Percentiles rank a stretch among this genome's conserved stretches.
Evolutionary conservation across 1,284 basidiomycete genomes (phyloP).

Genomic region (Tremellales sp.): DNA sequence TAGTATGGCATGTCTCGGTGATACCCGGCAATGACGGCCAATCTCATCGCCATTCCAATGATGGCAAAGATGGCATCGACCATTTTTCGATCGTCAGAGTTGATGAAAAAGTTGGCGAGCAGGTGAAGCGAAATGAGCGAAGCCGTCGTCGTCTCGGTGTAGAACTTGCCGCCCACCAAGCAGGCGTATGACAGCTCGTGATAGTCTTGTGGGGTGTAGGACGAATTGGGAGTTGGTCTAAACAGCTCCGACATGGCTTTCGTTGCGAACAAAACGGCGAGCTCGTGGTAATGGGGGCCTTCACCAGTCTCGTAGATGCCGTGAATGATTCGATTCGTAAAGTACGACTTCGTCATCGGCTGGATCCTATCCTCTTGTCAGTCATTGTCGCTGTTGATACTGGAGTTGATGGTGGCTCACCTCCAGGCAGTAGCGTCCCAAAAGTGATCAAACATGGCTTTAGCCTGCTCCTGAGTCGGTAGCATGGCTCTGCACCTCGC

Average conservation of each 20-base stretch:
- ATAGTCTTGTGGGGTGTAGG: constrained; percentile 8
- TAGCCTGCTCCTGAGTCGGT: constrained; percentile 4
- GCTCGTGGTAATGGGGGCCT: constrained; percentile 15
- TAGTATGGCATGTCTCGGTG: constrained; percentile 7
- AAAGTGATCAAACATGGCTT: constrained; percentile 14
- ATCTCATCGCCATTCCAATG: constrained; percentile 9
- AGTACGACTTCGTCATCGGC: constrained; percentile 2
- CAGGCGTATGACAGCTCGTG: constrained; percentile 14
- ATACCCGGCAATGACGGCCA: constrained; percentile 15
- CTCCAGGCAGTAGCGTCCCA: constrained; percentile 13
- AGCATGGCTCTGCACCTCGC: constrained; percentile 13
- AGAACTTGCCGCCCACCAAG: constrained; percentile 14
- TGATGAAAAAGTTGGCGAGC: constrained; percentile 13
- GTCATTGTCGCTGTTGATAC: no score
- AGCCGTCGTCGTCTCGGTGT: constrained; percentile 15
- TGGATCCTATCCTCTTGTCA: neutral
- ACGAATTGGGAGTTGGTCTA: neutral
- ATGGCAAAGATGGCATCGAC: constrained; percentile 16
- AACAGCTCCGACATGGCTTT: constrained; percentile 8
- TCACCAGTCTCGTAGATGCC: constrained; percentile 11
- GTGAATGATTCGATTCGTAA: constrained; percentile 9
- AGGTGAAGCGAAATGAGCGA: constrained; percentile 10
- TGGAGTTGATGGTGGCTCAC: constrained; percentile 2
- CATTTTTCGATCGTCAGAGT: constrained; percentile 16
- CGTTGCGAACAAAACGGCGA: constrained; percentile 11